Conservation (phyloP, 2,329 filamentous ascomycete genomes). For the Blastomyces gilchristii region DNA sequence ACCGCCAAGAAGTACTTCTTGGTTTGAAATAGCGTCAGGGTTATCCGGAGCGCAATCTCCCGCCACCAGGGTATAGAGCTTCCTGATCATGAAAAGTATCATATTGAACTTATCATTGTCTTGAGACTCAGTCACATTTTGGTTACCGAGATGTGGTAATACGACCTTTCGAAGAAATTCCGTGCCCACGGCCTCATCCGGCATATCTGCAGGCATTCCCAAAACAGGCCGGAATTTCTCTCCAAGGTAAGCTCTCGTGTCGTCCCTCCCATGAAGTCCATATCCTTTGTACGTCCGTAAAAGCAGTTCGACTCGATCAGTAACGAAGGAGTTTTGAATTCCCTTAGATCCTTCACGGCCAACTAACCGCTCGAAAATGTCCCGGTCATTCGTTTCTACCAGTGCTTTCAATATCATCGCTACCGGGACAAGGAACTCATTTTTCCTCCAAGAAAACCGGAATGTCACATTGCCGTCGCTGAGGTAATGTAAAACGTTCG, state of each 20-base stretch:
- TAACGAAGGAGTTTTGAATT: constrained; percentile 80
- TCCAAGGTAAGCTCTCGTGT: constrained; percentile 78
- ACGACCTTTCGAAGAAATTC: constrained; percentile 87
- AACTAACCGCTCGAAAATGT: constrained; percentile 90
- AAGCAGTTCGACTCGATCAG: constrained; percentile 84
- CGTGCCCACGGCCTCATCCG: constrained; percentile 78
- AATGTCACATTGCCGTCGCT: constrained; percentile 94
- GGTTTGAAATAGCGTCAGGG: constrained; percentile 90
- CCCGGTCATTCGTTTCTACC: constrained; percentile 88
- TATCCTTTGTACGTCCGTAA: constrained; percentile 91
- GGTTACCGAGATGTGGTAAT: constrained; percentile 79
- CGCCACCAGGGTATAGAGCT: constrained; percentile 84
- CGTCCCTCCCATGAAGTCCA: constrained; percentile 65
- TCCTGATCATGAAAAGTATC: constrained; percentile 90
- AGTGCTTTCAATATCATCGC: constrained; percentile 96
- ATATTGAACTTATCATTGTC: constrained; percentile 89
- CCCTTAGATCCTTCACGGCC: constrained; percentile 67
- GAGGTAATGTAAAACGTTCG: constrained; percentile 92
- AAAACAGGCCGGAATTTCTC: constrained; percentile 85
- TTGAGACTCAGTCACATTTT: constrained; percentile 71
- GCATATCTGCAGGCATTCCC: constrained; percentile 70
- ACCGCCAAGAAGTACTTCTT: constrained; percentile 86
- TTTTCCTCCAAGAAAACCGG: constrained; percentile 95
- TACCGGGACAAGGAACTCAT: constrained; percentile 88
- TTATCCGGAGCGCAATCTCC: constrained; percentile 92